phyloP scores from a whole-genome alignment of 164 flowering plant genomes.

The Dillenia suffruticosa region DNA sequence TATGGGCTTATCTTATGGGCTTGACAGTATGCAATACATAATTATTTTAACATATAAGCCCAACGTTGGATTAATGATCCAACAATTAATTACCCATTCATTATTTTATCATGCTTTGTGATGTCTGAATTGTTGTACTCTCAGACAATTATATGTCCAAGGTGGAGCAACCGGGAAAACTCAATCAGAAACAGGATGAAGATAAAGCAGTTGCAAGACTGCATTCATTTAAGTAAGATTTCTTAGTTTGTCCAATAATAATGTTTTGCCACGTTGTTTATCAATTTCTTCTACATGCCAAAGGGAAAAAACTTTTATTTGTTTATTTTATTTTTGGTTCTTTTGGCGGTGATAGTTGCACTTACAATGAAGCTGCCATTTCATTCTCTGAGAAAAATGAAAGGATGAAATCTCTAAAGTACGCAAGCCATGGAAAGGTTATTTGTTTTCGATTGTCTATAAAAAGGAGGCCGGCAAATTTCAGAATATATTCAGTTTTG shows the following conservation, averaged over 20 bases:
- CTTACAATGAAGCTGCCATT: constrained; percentile 16
- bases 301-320: not conserved
- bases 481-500: too few species aligned
- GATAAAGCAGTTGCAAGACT: constrained; percentile 65
- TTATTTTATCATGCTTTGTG: too few species aligned
- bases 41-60: too few species aligned
- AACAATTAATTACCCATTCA: too few species aligned
- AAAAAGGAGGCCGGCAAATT: too few species aligned
- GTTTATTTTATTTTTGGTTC: constrained; percentile 3
- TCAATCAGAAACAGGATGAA: constrained; percentile 76
- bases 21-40: too few species aligned
- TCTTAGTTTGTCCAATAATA: not conserved
- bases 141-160: constrained; percentile 36
- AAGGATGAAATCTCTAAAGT: constrained; percentile 39
- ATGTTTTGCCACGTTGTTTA: too few species aligned
- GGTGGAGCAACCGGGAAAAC: constrained; percentile 53
- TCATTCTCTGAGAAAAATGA: constrained; percentile 32
- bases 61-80: too few species aligned
- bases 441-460: constrained; percentile 11
- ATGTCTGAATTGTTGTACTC: too few species aligned
- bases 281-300: too few species aligned
- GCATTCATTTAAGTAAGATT: constrained; percentile 69
- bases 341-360: constrained; percentile 37
- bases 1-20: too few species aligned
- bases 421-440: constrained; percentile 26